phyloP scores from a whole-genome alignment of 768 basidiomycete species.

The Dictyophora rubrovolvata region DNA sequence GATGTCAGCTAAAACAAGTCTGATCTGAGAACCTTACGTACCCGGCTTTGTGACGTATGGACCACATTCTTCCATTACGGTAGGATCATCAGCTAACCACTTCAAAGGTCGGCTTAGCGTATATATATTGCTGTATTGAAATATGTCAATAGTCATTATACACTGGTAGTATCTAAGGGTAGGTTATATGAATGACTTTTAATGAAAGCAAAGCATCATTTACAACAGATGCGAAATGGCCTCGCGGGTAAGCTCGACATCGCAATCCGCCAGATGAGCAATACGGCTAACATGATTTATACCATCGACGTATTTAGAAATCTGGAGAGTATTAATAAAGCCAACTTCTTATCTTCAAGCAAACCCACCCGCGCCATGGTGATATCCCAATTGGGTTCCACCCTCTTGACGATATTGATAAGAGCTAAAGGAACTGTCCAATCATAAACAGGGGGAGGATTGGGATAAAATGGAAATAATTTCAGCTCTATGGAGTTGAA shows the following conservation, averaged over 20 bases:
- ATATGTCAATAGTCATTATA: constrained; percentile 93
- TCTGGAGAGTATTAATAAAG: constrained; percentile 27
- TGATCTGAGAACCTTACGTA: constrained; percentile 17
- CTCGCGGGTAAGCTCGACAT: constrained; percentile 68
- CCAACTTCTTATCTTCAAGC: neutral
- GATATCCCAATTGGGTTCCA: constrained; percentile 92
- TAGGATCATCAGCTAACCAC: constrained; percentile 75
- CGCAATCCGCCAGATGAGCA: constrained; percentile 84
- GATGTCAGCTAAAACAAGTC: neutral
- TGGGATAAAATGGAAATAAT: constrained; percentile 94
- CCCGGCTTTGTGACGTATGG: constrained; percentile 80
- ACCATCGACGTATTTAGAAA: constrained; percentile 79
- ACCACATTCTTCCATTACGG: constrained; percentile 86
- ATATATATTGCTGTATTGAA: constrained; percentile 98
- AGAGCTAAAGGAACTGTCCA: constrained; percentile 95
- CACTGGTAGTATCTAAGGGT: constrained; percentile 83
- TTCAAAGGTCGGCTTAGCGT: constrained; percentile 79
- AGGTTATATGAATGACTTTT: neutral
- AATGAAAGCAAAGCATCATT: constrained; percentile 19
- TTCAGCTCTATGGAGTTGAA: constrained; percentile 95
- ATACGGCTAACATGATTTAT: constrained; percentile 86
- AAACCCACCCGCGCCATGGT: constrained; percentile 70
- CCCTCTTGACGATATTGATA: constrained; percentile 68
- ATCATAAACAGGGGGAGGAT: constrained; percentile 79
- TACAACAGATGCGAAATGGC: constrained; percentile 90